These are phyloP conservation scores for Platismatia glauca DNA, from an alignment of 495 filamentous ascomycete species.

Conservation along the genomic window DNA sequence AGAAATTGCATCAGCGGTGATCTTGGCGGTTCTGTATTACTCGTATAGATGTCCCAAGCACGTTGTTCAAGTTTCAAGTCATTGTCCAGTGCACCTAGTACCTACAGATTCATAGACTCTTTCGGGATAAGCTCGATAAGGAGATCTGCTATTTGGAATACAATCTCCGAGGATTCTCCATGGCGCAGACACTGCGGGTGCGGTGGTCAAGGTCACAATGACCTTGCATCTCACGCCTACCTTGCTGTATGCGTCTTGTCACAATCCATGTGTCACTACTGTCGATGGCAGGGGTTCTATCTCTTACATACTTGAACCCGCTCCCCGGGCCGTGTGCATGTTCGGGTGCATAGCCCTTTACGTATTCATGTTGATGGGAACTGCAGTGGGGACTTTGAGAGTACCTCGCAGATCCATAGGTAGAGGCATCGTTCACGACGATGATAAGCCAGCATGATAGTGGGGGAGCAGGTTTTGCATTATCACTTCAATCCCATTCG, in stretches of 20 bases:
- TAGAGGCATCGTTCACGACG: background rate
- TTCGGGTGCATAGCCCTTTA: no score
- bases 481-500: background rate
- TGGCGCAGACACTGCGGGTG: background rate
- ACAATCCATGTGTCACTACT: background rate
- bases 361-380: background rate
- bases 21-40: conserved; percentile 6
- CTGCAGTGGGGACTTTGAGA: background rate
- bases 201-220: no score
- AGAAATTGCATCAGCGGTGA: conserved; percentile 63
- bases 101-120: background rate
- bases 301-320: no score
- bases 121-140: background rate
- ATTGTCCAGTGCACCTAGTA: background rate
- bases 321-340: no score
- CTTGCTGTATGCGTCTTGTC: background rate
- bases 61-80: background rate
- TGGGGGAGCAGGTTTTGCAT: background rate
- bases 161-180: no score
- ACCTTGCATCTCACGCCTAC: background rate
- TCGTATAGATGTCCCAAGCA: conserved; percentile 15
- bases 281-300: background rate
- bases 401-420: background rate
- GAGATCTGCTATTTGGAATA: background rate
- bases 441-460: background rate